phyloP scores from a whole-genome alignment of 2,329 filamentous ascomycete species.

The Anthostomella pinea region DNA sequence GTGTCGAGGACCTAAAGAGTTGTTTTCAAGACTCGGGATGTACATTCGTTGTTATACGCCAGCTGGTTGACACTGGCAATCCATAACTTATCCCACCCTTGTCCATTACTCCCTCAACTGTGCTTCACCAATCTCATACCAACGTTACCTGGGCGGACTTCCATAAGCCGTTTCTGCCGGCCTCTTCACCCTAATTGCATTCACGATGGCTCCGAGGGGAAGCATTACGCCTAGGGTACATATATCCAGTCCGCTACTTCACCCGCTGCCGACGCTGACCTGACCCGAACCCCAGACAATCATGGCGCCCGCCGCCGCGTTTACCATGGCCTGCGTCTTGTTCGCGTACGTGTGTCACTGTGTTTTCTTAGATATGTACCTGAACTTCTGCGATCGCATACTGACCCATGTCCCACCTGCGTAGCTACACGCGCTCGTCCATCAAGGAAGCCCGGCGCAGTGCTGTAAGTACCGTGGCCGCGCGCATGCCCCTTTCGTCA shows the following conservation, averaged over 20 bases:
- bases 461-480: constrained; percentile 14
- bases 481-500: background rate
- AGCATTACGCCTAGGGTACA: constrained; percentile 22
- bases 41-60: too few species aligned
- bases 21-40: too few species aligned
- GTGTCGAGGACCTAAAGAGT: too few species aligned
- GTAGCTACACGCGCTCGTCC: constrained; percentile 20
- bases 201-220: constrained; percentile 16
- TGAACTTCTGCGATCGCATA: too few species aligned
- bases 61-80: too few species aligned
- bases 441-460: constrained; percentile 22
- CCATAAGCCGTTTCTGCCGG: background rate
- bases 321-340: constrained; percentile 23
- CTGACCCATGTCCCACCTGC: too few species aligned
- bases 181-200: too few species aligned
- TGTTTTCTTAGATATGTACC: background rate
- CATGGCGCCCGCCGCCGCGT: constrained; percentile 23
- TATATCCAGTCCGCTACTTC: too few species aligned
- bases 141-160: too few species aligned
- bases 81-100: too few species aligned
- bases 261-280: constrained; percentile 2
- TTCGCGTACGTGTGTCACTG: constrained; percentile 14
- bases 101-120: too few species aligned
- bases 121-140: too few species aligned
- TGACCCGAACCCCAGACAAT: constrained; percentile 14